Base-by-base conservation (phyloP, 116 monocot species). In the Zostera marina region DNA sequence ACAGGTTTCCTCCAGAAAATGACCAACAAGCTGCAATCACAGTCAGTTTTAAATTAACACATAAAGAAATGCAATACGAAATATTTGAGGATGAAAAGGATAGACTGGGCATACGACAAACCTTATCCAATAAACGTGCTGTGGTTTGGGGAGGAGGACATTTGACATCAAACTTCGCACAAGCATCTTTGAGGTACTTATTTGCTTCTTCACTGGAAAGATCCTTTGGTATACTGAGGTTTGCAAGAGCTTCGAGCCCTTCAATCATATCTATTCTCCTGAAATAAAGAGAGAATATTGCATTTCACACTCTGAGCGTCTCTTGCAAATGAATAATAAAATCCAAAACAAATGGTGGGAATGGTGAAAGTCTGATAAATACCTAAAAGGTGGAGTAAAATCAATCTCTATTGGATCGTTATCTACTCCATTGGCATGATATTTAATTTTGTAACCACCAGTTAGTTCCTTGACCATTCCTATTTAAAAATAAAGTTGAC, bases 301-400 rank as follows among this genome's bases (percentile, higher is more conserved):
- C 32, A 32, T 32, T 32, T 32, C 32, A 32, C 2, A 32, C 4
- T 32, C 32, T 32, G 32, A 32, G 5, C 32, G 5, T 32, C 32
- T 32, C 32, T 32, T 32, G 32, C 32, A 32, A 32, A 32, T 5
- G 32, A 32, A 2, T 32, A 0, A 32, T 2, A 32, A 32, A 1
- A 32, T 32, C 32, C 32, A 32, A 32, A 32, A 32, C 4, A 32
- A 32, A 32, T 3, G 2, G 32, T 32, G 32, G 32, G 0, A 32
- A 32, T 32, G 32, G 32, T 32, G 32, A n/a, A n/a, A n/a, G n/a
- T n/a, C n/a, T n/a, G n/a, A n/a, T n/a, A n/a, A n/a, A 16, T 72
- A 85, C 94, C 79, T 85, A 70, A 94, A 94, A 13, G 94, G 94
- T 38, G 94, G 94, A 54, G 94, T 85, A 62, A 94, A 94, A 66